Percentiles rank a stretch among this genome's conserved stretches.
These are phyloP conservation scores for Amylostereum areolatum DNA, from an alignment of 1,284 basidiomycete genomes.

Conservation along the genomic window DNA sequence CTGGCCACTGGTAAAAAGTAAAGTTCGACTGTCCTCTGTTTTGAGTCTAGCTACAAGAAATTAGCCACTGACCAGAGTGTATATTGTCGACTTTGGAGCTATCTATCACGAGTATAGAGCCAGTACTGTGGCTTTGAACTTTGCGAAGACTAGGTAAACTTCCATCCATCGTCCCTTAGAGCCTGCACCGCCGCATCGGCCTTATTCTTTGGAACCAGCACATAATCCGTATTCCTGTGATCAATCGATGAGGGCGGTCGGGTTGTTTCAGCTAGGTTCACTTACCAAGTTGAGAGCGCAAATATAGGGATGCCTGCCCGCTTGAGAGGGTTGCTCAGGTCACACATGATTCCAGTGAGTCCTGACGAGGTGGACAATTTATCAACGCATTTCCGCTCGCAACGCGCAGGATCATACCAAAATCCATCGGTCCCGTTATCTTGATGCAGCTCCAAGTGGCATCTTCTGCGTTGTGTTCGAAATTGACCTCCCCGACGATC, in stretches of 20 bases:
- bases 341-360: slow-evolving; percentile 54
- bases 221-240: slow-evolving; percentile 57
- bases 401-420: slow-evolving; percentile 34
- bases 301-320: slow-evolving; percentile 52
- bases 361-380: slow-evolving; percentile 24
- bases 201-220: slow-evolving; percentile 44
- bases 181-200: slow-evolving; percentile 33
- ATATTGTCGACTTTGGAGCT: too few species aligned
- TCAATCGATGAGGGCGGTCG: background rate
- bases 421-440: slow-evolving; percentile 62
- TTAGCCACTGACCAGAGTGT: too few species aligned
- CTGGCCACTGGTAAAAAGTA: too few species aligned
- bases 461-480: slow-evolving; percentile 16
- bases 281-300: slow-evolving; percentile 66
- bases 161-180: slow-evolving; percentile 45
- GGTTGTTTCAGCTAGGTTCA: background rate
- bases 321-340: slow-evolving; percentile 53
- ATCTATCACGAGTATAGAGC: too few species aligned
- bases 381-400: background rate
- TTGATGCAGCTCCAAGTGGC: slow-evolving; percentile 54
- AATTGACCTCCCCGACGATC: slow-evolving; percentile 39
- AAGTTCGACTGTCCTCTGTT: too few species aligned
- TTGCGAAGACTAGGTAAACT: slow-evolving; percentile 6
- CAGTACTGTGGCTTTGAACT: too few species aligned
- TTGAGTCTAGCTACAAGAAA: too few species aligned